phyloP scores from a whole-genome alignment of 805 yeast species.

The Myxozyma monticola region DNA sequence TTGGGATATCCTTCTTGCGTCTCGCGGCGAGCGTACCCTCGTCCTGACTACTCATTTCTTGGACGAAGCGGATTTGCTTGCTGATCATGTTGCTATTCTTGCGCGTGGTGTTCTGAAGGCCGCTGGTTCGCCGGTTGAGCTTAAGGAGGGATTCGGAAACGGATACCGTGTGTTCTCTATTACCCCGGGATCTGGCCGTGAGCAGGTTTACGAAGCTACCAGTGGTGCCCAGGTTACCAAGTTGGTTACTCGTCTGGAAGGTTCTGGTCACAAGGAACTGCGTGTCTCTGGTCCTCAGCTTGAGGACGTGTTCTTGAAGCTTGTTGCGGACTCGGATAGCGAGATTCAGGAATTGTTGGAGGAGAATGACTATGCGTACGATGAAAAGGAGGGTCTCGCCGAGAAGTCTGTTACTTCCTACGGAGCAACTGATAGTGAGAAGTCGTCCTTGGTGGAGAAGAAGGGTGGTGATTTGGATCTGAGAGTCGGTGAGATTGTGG shows the following conservation, averaged over 20 bases:
- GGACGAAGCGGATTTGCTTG: constrained; percentile 42
- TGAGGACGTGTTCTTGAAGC: constrained; percentile 39
- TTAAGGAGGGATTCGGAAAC: constrained; percentile 40
- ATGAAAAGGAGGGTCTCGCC: constrained; percentile 19
- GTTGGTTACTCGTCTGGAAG: constrained; percentile 31
- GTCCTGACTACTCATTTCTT: constrained; percentile 41
- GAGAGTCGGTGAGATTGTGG: constrained; percentile 24
- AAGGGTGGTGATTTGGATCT: constrained; percentile 21
- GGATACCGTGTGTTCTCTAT: constrained; percentile 37
- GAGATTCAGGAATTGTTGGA: constrained; percentile 24
- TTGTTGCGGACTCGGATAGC: constrained; percentile 35
- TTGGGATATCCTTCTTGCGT: constrained; percentile 40
- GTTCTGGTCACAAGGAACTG: constrained; percentile 29
- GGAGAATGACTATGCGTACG: constrained; percentile 23
- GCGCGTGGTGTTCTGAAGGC: constrained; percentile 39
- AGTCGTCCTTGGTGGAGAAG: constrained; percentile 13
- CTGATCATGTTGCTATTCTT: constrained; percentile 40
- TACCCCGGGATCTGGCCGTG: constrained; percentile 35
- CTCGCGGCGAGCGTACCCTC: constrained; percentile 36
- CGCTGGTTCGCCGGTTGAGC: constrained; percentile 38
- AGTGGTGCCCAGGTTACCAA: constrained; percentile 34
- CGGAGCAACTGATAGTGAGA: constrained; percentile 13
- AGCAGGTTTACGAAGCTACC: constrained; percentile 31
- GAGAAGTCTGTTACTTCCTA: constrained; percentile 19
- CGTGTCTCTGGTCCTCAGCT: constrained; percentile 41